Evolutionary conservation across 2,329 filamentous ascomycete genomes (phyloP), one percentile per base, ranked within the genome.

Genomic region (Aspergillus sclerotialis): DNA sequence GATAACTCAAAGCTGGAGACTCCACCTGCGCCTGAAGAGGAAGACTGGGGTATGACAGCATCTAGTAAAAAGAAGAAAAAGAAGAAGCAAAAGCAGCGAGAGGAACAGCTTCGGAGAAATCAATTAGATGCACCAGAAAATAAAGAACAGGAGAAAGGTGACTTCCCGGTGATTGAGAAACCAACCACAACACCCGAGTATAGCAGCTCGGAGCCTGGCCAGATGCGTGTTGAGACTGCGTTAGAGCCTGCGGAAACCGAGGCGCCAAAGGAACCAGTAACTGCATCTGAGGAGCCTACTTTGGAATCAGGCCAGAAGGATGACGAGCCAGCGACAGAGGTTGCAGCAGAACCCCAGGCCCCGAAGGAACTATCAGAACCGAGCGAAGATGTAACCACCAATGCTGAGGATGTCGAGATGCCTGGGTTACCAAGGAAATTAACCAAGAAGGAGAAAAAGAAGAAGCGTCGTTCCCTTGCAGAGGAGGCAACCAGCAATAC

Each of bases 381-480:
- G 14, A 28, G 15, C 8, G 28, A 40, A 10, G 37, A 32, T 12
- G 33, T 33, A 18, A 15, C 21, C 11, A 18, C 30, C 4, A 26
- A 42, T 4, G 11, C 31, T 4, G 42, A 39, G 19, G 21, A 36
- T 9, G n/a, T n/a, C n/a, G 43, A 45, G 24, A 18, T 32, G 9
- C 17, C 37, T 5, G 18, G 30, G 2, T 16, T 39, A 6, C 37
- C 38, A 12, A 45, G 39, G 24, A 50, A 52, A 19, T 30, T 44
- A 33, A 51, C 44, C 38, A 55, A 55, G 32, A 55, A 55, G 19
- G 41, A 53, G 21, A 52, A 45, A 36, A 47, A 55, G 34, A 49
- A 52, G 36, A 41, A 51, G 21, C 47, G 43, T 11, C 33, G 11
- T n/a, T 14, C 26, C 13, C 3, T 5, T 5, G 26, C 11, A 13